Base-by-base conservation (phyloP, 805 yeast species). In the Cyberlindnera mississippiensis region DNA sequence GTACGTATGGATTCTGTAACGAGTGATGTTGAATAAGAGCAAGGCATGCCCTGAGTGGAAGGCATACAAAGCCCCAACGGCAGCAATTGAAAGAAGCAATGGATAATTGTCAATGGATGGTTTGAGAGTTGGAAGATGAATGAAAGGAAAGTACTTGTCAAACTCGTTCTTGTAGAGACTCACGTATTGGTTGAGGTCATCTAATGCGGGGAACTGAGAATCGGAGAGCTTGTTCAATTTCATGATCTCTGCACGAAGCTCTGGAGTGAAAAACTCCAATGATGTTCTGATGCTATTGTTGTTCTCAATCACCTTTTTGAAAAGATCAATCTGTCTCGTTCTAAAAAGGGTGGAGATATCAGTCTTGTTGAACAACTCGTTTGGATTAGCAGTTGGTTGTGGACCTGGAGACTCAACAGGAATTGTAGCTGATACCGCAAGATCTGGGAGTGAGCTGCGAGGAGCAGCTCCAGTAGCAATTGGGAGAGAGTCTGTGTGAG, bases 41-140 rank as follows among this genome's bases (percentile, higher is more conserved):
- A 82, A 71, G 0, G 96, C 85, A 56, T 85, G 85, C 28, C 81
- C 66, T 26, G 88, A 84, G 55, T 85, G 89, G 63, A 84, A 87
- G 0, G 87, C 78, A 55, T 85, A 87, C 17, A 90, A 69, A 0
- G 96, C 96, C 33, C 98, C 98, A 44, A 90, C 77, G 13, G 96
- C 82, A 1, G 93, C 84, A 76, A 89, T 84, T 3, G 95, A 78
- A 41, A 89, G 66, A 6, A 87, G 59, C 35, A 90, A 69, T 2
- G 96, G 90, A 39, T 74, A 68, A 67, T 56, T 79, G 60, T 58
- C 80, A 61, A 62, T 72, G 57, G 59, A 72, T 64, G 68, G 72
- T 36, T 66, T 63, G 46, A 76, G 70, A 37, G 74, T 75, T 16
- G 86, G 85, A 35, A 84, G 65, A 62, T 89, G 96, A 48, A 90